Conservation (phyloP, 768 basidiomycete genomes). For the Fomitopsis serialis region DNA sequence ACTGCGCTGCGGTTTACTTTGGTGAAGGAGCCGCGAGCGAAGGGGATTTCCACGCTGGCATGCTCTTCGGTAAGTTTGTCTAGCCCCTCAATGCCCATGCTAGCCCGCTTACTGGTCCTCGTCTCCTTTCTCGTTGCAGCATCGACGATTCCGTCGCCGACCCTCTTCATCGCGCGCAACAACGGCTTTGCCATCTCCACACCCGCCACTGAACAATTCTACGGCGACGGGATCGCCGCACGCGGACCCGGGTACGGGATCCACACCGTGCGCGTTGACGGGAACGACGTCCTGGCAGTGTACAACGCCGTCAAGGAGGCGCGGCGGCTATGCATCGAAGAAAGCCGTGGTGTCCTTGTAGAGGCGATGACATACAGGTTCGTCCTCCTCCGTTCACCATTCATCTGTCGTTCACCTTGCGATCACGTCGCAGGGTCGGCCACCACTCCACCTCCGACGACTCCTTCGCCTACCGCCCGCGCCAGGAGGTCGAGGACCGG, state of each 20-base stretch:
- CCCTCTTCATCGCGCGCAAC: slow-evolving; percentile 69
- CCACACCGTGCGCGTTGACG: slow-evolving; percentile 88
- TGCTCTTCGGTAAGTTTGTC: slow-evolving; percentile 44
- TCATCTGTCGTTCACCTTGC: too few species aligned
- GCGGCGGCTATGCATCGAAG: slow-evolving; percentile 63
- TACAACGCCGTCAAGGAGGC: slow-evolving; percentile 69
- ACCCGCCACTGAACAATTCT: slow-evolving; percentile 82
- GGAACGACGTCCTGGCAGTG: slow-evolving; percentile 89
- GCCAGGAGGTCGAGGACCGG: slow-evolving; percentile 87
- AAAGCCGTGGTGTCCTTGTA: slow-evolving; percentile 76
- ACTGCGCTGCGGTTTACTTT: slow-evolving; percentile 85
- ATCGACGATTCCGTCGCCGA: slow-evolving; percentile 70
- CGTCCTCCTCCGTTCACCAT: slow-evolving; percentile 12
- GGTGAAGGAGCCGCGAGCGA: slow-evolving; percentile 94
- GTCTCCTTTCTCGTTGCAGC: slow-evolving; percentile 25
- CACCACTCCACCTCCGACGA: slow-evolving; percentile 96
- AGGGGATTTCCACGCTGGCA: slow-evolving; percentile 92
- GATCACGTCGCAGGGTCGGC: slow-evolving; percentile 52
- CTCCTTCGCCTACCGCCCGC: slow-evolving; percentile 87
- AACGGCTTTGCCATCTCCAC: slow-evolving; percentile 97
- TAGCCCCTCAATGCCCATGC: neutral
- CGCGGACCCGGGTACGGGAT: slow-evolving; percentile 91
- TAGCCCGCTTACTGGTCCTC: neutral
- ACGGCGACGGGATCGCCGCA: slow-evolving; percentile 89
- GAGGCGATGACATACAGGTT: slow-evolving; percentile 91